These are phyloP conservation scores for Sphagnurus paluster DNA, from an alignment of 1,284 basidiomycete genomes.

Conservation along the genomic window DNA sequence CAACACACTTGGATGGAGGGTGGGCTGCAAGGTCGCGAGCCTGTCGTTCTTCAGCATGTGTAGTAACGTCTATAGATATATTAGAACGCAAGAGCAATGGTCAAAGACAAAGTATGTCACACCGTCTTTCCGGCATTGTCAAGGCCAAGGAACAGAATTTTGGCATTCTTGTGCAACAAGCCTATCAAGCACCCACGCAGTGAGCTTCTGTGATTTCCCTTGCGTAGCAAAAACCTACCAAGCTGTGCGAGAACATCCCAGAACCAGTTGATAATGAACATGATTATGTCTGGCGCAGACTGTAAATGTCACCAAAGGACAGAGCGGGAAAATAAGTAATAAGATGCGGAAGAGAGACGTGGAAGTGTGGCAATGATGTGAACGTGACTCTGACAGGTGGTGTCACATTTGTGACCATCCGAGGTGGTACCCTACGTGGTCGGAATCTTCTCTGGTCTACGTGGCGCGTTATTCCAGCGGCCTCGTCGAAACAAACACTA, in stretches of 20 bases:
- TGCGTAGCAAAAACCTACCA: slow-evolving; percentile 50
- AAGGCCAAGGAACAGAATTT: slow-evolving; percentile 98
- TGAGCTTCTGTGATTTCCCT: background rate
- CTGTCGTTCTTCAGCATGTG: slow-evolving; percentile 99
- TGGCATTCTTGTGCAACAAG: slow-evolving; percentile 97
- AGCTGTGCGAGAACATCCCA: slow-evolving; percentile 92
- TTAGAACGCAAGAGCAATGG: background rate
- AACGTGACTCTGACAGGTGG: slow-evolving; percentile 13
- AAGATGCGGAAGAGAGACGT: slow-evolving; percentile 6
- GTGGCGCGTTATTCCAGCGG: too few relatives aligned
- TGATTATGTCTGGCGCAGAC: slow-evolving; percentile 32
- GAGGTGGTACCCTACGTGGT: background rate
- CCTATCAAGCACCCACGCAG: slow-evolving; percentile 68
- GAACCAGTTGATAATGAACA: slow-evolving; percentile 94
- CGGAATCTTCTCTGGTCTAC: too few relatives aligned
- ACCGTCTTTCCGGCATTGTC: slow-evolving; percentile 99
- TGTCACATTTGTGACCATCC: slow-evolving; percentile 15
- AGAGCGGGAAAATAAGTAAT: slow-evolving; percentile 8
- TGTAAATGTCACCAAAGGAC: slow-evolving; percentile 12
- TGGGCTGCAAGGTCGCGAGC: slow-evolving; percentile 96
- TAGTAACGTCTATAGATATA: slow-evolving; percentile 75
- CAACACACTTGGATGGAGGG: slow-evolving; percentile 97
- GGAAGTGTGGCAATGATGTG: slow-evolving; percentile 15
- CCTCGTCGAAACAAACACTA: too few relatives aligned
- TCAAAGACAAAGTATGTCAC: slow-evolving; percentile 26